Evolutionary conservation across 345 rosid species (phyloP), one percentile per base, ranked within the genome.

Genomic region (Citrus hindsii): DNA sequence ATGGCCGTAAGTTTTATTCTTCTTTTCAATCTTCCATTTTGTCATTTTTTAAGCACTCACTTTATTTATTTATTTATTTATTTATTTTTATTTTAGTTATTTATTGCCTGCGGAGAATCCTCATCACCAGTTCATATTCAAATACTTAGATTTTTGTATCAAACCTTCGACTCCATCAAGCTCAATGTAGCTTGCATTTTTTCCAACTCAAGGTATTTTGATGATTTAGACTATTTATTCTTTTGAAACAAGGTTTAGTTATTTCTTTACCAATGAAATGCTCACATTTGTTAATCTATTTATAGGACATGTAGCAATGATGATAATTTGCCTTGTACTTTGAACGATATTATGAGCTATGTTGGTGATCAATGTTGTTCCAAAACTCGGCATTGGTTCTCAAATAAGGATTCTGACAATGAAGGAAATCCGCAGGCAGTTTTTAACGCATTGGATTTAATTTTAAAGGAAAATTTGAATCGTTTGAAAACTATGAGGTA

Each of bases 401-500:
- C 84, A 1, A 79, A 81, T 60, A 74, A 78, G 27, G 81, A 82
- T 70, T 83, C 22, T 14, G 82, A 87, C 32, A 78, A 77, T 24
- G 72, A 85, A 51, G 81, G 76, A 78, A 87, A 88, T 79, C 86
- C 87, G 1, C 82, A 80, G 58, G 88, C 86, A 22, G 89, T 82
- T 56, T 89, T 89, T 73, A 87, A 81, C 78, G 88, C 67, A 2
- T 59, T 92, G 83, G 92, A 92, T 88, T 83, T 88, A 25, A 85
- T 87, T 78, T 83, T 93, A 30, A 90, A 87, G 83, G 88, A 82
- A 60, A 89, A 86, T 76, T 84, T 93, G 85, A 94, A 92, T 75
- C 91, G 93, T 42, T 80, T 93, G 70, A 85, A 89, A 79, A 83
- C 84, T 2, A 82, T 90, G 90, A 90, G 97, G 94, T 90, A 27